Evolutionary conservation across 176 grass and related monocot genomes (phyloP).

Genomic region (Juncus inflexus): DNA sequence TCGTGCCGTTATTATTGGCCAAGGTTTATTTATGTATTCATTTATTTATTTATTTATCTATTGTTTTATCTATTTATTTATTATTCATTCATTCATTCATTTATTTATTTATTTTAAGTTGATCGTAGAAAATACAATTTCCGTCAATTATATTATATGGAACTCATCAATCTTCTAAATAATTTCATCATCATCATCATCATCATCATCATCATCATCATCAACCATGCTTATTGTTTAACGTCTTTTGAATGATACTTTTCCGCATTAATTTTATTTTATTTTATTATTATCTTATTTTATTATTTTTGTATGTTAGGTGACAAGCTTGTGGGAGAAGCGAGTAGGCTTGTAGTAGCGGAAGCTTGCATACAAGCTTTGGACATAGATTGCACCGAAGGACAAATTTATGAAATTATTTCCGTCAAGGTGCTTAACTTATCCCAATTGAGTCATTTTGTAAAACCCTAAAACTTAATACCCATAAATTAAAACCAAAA

Average conservation of each 20-base stretch:
- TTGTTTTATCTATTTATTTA: too few relatives aligned
- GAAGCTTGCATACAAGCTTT: slow-evolving; percentile 96
- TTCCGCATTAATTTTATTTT: not conserved
- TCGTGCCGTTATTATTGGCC: slow-evolving; percentile 67
- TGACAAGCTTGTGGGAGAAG: slow-evolving; percentile 90
- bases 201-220: not conserved
- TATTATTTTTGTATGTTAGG: slow-evolving; percentile 32
- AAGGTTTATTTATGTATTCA: slow-evolving; percentile 52
- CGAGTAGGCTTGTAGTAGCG: slow-evolving; percentile 83
- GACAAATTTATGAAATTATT: slow-evolving; percentile 88
- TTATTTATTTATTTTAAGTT: not conserved
- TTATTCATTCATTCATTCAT: too few relatives aligned
- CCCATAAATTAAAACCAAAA: too few relatives aligned
- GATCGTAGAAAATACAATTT: too few relatives aligned
- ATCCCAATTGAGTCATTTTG: too few relatives aligned
- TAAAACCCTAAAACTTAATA: not conserved
- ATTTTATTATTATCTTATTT: not conserved
- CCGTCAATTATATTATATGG: too few relatives aligned
- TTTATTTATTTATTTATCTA: too few relatives aligned
- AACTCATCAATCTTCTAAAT: not conserved
- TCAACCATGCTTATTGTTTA: not conserved
- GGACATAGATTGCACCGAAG: slow-evolving; percentile 72
- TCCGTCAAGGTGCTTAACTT: slow-evolving; percentile 68
- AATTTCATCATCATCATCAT: not conserved
- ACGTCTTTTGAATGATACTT: not conserved